Evolutionary conservation across 495 filamentous ascomycete species (phyloP).

Genomic region (Usnea hakonensis): DNA sequence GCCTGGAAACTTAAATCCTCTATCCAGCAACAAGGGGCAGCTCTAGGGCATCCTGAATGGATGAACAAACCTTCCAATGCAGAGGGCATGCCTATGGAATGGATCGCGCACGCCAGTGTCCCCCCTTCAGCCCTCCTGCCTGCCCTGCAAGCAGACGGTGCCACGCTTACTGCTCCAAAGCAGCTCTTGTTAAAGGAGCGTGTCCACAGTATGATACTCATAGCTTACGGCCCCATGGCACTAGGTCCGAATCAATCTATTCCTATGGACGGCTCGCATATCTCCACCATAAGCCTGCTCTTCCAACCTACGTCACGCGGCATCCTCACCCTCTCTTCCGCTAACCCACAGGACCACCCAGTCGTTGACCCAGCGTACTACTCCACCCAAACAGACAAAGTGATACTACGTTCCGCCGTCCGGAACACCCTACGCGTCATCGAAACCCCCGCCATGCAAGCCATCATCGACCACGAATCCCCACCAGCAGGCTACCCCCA

Average conservation of each 20-base stretch:
- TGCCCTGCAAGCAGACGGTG: neutral
- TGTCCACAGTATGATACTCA: constrained; percentile 22
- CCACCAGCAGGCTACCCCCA: constrained; percentile 13
- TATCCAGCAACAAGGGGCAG: constrained; percentile 27
- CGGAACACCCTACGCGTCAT: constrained; percentile 15
- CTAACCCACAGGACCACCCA: neutral
- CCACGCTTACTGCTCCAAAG: neutral
- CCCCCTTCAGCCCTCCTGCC: neutral
- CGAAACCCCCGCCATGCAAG: constrained; percentile 22
- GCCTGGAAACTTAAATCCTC: constrained; percentile 32
- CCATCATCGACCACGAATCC: constrained; percentile 23
- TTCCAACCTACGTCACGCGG: constrained; percentile 16
- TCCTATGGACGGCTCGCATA: constrained; percentile 22
- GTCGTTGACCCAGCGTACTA: constrained; percentile 15
- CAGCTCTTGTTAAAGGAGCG: neutral
- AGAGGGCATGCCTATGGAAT: constrained; percentile 1
- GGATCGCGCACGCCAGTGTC: neutral
- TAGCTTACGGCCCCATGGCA: constrained; percentile 29
- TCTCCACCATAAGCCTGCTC: constrained; percentile 1
- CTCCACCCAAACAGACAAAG: constrained; percentile 27
- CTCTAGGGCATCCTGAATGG: constrained; percentile 29
- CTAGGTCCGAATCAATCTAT: neutral
- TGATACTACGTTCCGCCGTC: constrained; percentile 24
- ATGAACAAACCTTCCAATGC: neutral
- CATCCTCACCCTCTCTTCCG: constrained; percentile 2